Conservation (phyloP, 768 basidiomycete species). For the Auricularia cornea region DNA sequence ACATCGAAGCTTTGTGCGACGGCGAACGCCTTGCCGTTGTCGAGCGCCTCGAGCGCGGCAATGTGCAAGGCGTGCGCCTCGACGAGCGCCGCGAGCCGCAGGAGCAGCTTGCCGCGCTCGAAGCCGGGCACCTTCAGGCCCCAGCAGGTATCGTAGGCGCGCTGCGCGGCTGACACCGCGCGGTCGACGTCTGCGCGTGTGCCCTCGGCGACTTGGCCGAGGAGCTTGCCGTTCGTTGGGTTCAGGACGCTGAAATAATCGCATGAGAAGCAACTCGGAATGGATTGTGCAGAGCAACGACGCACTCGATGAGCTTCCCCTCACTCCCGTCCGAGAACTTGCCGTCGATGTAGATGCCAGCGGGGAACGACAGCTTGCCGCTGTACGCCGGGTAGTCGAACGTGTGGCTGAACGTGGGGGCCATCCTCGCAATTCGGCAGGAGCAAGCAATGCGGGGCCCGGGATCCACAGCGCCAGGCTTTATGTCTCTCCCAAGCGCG, state of each 20-base stretch:
- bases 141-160: slow-evolving; percentile 80
- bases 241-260: slow-evolving; percentile 24
- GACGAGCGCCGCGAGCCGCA: slow-evolving; percentile 84
- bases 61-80: slow-evolving; percentile 76
- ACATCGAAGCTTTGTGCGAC: slow-evolving; percentile 61
- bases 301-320: slow-evolving; percentile 50
- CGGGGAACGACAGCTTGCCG: slow-evolving; percentile 58
- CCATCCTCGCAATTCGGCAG: slow-evolving; percentile 1
- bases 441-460: too few species aligned
- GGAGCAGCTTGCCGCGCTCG: slow-evolving; percentile 70
- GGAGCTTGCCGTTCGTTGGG: slow-evolving; percentile 24
- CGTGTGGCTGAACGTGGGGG: slow-evolving; percentile 33
- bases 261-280: not conserved
- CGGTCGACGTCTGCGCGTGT: slow-evolving; percentile 56
- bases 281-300: slow-evolving; percentile 1
- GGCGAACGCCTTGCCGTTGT: slow-evolving; percentile 86
- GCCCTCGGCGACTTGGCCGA: slow-evolving; percentile 22
- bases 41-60: slow-evolving; percentile 75
- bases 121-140: slow-evolving; percentile 78
- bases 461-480: too few species aligned
- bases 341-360: slow-evolving; percentile 88
- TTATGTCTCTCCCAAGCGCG: too few species aligned
- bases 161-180: slow-evolving; percentile 75
- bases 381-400: slow-evolving; percentile 51
- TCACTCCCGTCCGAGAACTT: slow-evolving; percentile 54